phyloP scores from a whole-genome alignment of 2,329 filamentous ascomycete genomes.

The Aspergillus fructus region DNA sequence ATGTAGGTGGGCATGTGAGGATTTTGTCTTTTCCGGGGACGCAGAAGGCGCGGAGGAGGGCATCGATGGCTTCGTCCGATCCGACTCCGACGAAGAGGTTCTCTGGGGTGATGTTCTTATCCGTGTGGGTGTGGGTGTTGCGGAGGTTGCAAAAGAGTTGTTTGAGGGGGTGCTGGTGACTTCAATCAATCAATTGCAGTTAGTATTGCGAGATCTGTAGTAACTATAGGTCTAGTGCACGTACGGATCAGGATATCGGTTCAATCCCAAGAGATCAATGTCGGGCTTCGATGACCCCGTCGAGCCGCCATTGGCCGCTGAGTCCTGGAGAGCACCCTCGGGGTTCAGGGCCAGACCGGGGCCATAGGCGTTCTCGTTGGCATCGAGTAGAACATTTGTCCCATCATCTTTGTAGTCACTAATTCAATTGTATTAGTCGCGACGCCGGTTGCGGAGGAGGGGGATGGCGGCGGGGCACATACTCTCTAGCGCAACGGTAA shows the following conservation, averaged over 20 bases:
- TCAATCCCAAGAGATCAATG: slow-evolving; percentile 76
- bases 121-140: slow-evolving; percentile 77
- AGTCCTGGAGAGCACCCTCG: slow-evolving; percentile 49
- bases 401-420: slow-evolving; percentile 99
- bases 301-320: slow-evolving; percentile 39
- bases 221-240: slow-evolving; percentile 18
- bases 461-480: slow-evolving; percentile 36
- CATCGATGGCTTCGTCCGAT: slow-evolving; percentile 95
- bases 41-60: slow-evolving; percentile 90
- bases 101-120: slow-evolving; percentile 69
- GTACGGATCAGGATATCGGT: slow-evolving; percentile 89
- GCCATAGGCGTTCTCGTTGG: slow-evolving; percentile 96
- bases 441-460: slow-evolving; percentile 7
- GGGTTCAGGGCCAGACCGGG: slow-evolving; percentile 65
- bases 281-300: slow-evolving; percentile 51
- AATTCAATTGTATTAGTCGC: slow-evolving; percentile 26
- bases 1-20: slow-evolving; percentile 91
- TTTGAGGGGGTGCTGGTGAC: slow-evolving; percentile 84
- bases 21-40: slow-evolving; percentile 83
- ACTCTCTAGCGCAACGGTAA: slow-evolving; percentile 82
- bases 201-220: background rate
- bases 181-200: slow-evolving; percentile 22
- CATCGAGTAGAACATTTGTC: slow-evolving; percentile 91
- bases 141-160: slow-evolving; percentile 81
- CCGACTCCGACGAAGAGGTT: slow-evolving; percentile 95